Evolutionary conservation across 2,329 filamentous ascomycete genomes (phyloP), one percentile per base, ranked within the genome.

Genomic region (Aaosphaeria arxii): DNA sequence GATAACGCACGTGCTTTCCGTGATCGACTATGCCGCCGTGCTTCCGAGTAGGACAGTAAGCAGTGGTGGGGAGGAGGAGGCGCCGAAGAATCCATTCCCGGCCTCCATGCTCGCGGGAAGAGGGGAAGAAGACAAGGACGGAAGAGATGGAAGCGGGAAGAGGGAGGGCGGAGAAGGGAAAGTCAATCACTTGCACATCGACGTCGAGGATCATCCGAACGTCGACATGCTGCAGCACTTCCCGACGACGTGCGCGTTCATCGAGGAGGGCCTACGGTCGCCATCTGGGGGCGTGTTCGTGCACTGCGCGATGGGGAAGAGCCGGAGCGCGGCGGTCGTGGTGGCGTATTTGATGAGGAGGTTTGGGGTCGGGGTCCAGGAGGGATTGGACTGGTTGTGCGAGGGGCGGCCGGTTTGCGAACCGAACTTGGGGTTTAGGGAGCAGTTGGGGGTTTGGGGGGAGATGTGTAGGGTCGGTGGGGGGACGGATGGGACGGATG

Each of bases 281-380:
- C 40, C 33, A 45, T 44, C 39, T 28, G 36, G 63, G 0, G 60
- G 56, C 3, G 62, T 69, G 0, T 69, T 69, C 40, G 58, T 69
- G 7, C 65, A 69, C 43, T 69, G 65, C 38, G 65, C 64, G 1
- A 69, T 69, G 64, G 66, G 66, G 2, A 69, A 69, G 42, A 64
- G 58, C 13, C 50, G 66, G 6, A 61, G 57, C 30, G 66, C 66
- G 7, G 63, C 66, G 11, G 49, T 67, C 3, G 61, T 66, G 4
- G 59, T 67, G 11, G 66, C 64, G 17, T 69, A 63, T 53, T 39
- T 68, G 44, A 66, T 68, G 49, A 61, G 59, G 61, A 64, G 61
- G 43, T 9, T 9, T 9, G 33, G n/a, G n/a, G 24, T 61, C 6
- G 53, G 52, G 6, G 47, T 54, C 35, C 42, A 50, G 24, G 46